A percentile compares a stretch with the other conserved stretches of the same genome.
These are phyloP conservation scores for Cryptosporidium baileyi DNA, from an alignment of 169 alveolate genomes.

Conservation along the genomic window DNA sequence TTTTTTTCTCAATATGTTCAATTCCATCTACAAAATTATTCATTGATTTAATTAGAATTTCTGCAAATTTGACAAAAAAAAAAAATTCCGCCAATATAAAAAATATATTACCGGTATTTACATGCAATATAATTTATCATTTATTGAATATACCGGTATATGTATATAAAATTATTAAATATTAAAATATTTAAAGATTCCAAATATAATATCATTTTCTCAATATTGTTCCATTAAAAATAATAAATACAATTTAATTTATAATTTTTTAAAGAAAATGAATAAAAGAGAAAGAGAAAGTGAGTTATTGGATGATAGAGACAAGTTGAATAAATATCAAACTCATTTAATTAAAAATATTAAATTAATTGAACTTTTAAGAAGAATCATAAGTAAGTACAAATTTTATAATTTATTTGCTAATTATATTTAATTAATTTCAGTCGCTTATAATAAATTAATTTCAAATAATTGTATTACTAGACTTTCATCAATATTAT, in stretches of 20 bases:
- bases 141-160: constrained; percentile 8
- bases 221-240: not conserved
- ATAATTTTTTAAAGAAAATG: not conserved
- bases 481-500: constrained; percentile 36
- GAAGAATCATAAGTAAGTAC: constrained; percentile 47
- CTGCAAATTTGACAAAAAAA: not conserved
- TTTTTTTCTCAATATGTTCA: constrained; percentile 1
- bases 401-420: not conserved
- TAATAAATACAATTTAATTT: not conserved
- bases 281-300: constrained; percentile 8
- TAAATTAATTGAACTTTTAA: constrained; percentile 7
- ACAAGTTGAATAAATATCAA: constrained; percentile 1
- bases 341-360: constrained; percentile 10
- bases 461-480: not conserved
- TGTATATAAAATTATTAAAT: not conserved
- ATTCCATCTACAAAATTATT: constrained; percentile 21
- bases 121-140: constrained; percentile 39
- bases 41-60: not conserved
- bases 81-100: not conserved
- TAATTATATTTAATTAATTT: not conserved
- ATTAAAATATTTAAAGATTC: not conserved
- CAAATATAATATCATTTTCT: not conserved
- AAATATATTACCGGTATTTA: constrained; percentile 30
- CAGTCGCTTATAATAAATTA: constrained; percentile 27
- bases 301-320: not conserved